These are phyloP conservation scores for Trametes meyenii DNA, from an alignment of 768 basidiomycete genomes.

Conservation along the genomic window DNA sequence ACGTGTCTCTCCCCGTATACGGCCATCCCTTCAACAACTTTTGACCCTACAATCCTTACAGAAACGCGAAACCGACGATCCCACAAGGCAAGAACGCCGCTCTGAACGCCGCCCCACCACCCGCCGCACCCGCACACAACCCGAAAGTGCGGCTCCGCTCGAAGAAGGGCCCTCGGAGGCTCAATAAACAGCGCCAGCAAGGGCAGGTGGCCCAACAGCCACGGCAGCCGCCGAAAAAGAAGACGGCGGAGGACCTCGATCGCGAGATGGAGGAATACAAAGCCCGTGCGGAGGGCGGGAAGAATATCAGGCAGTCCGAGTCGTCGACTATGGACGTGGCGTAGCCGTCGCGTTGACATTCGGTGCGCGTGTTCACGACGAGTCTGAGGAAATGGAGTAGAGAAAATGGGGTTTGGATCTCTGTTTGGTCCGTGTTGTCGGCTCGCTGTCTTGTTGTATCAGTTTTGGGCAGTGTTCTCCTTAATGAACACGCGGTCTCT, in stretches of 20 bases:
- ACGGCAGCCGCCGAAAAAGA: constrained; percentile 10
- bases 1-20: neutral
- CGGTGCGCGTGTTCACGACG: too few relatives aligned
- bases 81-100: constrained; percentile 5
- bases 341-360: neutral
- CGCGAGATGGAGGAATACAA: constrained; percentile 82
- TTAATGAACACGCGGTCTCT: too few relatives aligned
- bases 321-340: constrained; percentile 3
- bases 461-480: too few relatives aligned
- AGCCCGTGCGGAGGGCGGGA: constrained; percentile 41
- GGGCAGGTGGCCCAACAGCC: constrained; percentile 39
- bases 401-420: too few relatives aligned
- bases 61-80: neutral
- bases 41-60: too few relatives aligned
- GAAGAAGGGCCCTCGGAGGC: constrained; percentile 75
- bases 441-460: too few relatives aligned
- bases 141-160: constrained; percentile 38
- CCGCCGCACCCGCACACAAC: neutral
- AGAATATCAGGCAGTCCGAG: neutral
- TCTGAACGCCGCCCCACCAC: constrained; percentile 3
- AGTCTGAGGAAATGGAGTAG: too few relatives aligned
- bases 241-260: constrained; percentile 63
- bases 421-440: too few relatives aligned
- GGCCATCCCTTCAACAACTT: too few relatives aligned
- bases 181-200: constrained; percentile 52